These are phyloP conservation scores for Dioszegia hungarica DNA, from an alignment of 768 basidiomycete species.

Conservation along the genomic window DNA sequence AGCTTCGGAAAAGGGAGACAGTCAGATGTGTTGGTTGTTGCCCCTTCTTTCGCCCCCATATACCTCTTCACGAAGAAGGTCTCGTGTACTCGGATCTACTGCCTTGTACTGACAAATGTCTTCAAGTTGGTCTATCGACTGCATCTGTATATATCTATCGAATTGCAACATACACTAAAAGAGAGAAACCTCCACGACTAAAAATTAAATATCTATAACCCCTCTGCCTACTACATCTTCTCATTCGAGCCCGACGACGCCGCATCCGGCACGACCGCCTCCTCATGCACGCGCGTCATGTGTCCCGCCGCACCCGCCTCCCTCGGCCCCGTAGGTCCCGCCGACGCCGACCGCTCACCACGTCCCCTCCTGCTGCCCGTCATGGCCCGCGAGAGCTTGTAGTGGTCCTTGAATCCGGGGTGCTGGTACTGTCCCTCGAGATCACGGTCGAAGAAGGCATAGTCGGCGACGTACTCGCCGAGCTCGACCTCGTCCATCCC, in stretches of 20 bases:
- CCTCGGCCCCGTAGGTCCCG: not conserved
- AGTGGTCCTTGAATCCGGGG: slow-evolving; percentile 8
- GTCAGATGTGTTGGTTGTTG: too few species aligned
- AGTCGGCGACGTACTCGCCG: slow-evolving; percentile 46
- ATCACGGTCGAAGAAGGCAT: slow-evolving; percentile 44
- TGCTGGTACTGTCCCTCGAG: slow-evolving; percentile 39
- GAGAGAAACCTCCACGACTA: not conserved
- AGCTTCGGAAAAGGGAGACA: too few species aligned
- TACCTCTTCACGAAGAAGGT: too few species aligned
- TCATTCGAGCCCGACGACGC: not conserved
- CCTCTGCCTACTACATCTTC: not conserved
- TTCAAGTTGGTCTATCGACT: too few species aligned
- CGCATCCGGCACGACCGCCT: not conserved
- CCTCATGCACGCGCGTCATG: not conserved
- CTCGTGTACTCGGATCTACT: too few species aligned
- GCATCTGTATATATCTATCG: too few species aligned
- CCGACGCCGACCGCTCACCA: slow-evolving; percentile 4
- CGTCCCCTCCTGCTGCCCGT: not conserved
- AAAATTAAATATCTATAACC: not conserved
- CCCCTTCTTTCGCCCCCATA: too few species aligned
- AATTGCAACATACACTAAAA: not conserved
- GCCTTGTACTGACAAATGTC: too few species aligned
- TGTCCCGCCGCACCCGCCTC: slow-evolving; percentile 3
- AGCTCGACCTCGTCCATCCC: slow-evolving; percentile 64
- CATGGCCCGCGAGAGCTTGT: not conserved